phyloP scores from a whole-genome alignment of 2,329 filamentous ascomycete genomes.

The Paecilomyces dactylethromorphus region DNA sequence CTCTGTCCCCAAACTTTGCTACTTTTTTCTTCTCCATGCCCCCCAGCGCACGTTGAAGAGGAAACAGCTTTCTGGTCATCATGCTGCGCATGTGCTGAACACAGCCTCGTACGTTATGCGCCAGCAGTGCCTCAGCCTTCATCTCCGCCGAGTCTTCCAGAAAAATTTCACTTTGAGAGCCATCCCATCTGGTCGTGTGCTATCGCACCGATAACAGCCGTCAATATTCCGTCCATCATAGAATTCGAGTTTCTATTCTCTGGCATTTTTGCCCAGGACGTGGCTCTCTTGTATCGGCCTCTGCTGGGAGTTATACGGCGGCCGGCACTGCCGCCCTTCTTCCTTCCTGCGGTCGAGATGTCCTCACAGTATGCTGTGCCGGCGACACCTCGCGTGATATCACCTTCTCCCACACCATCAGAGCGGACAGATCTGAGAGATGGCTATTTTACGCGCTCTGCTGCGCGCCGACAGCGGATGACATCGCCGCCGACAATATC shows the following conservation, averaged over 20 bases:
- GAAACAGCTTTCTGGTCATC: neutral
- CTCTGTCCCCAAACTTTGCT: neutral
- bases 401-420: conserved; percentile 70
- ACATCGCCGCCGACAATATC: conserved; percentile 55
- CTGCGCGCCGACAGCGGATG: conserved; percentile 50
- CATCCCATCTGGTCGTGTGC: neutral
- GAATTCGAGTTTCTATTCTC: conserved; percentile 11
- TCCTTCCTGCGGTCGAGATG: conserved; percentile 32
- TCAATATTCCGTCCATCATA: conserved; percentile 29
- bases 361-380: conserved; percentile 55
- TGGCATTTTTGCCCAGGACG: conserved; percentile 17
- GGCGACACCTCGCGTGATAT: conserved; percentile 78
- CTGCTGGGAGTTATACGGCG: conserved; percentile 18
- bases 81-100: neutral
- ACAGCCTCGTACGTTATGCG: neutral
- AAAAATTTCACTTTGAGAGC: neutral
- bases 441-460: conserved; percentile 71
- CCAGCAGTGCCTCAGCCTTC: neutral
- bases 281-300: conserved; percentile 12
- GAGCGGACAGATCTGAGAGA: conserved; percentile 44
- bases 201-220: conserved; percentile 8
- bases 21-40: neutral
- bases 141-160: neutral
- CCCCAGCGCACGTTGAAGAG: neutral
- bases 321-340: conserved; percentile 45